Percentiles rank a stretch among this genome's conserved stretches.
Conservation (phyloP, 371 early-diverging fungal genomes). For the Rhizopus arrhizus region DNA sequence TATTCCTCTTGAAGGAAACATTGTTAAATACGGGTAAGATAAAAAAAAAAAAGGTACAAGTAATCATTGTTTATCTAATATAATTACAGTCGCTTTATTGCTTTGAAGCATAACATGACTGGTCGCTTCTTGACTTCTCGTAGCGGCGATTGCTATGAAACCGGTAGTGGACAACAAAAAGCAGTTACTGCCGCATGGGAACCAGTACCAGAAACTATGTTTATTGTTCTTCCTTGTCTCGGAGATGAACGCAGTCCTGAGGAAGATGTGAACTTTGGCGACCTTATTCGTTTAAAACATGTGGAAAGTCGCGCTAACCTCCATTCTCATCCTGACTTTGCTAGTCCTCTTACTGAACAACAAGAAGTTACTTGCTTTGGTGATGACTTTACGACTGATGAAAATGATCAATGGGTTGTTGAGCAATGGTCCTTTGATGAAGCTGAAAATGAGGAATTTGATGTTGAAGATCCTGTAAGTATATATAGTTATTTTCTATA, state of each 20-base stretch:
- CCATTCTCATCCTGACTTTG: constrained; percentile 59
- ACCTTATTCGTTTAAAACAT: constrained; percentile 59
- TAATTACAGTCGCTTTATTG: constrained; percentile 6
- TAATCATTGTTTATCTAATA: not conserved
- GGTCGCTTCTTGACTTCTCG: constrained; percentile 54
- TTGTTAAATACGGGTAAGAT: not conserved
- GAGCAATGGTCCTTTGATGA: constrained; percentile 45
- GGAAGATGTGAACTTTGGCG: constrained; percentile 53
- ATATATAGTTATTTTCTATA: not conserved
- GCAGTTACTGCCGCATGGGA: constrained; percentile 52
- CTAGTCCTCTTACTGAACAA: constrained; percentile 55
- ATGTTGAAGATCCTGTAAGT: constrained; percentile 33
- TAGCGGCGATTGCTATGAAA: constrained; percentile 32
- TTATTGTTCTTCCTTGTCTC: constrained; percentile 57
- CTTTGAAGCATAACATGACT: constrained; percentile 61
- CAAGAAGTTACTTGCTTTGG: constrained; percentile 68
- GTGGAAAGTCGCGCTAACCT: constrained; percentile 50
- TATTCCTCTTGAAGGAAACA: constrained; percentile 1
- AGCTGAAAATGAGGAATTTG: constrained; percentile 41
- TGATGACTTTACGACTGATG: constrained; percentile 45
- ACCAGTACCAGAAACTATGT: constrained; percentile 40
- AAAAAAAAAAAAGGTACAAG: not conserved
- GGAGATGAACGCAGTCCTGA: constrained; percentile 38
- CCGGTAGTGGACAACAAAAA: constrained; percentile 59
- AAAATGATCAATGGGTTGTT: constrained; percentile 66